Evolutionary conservation across 2,329 filamentous ascomycete species (phyloP).

Genomic region (Aspergillus tamarii): DNA sequence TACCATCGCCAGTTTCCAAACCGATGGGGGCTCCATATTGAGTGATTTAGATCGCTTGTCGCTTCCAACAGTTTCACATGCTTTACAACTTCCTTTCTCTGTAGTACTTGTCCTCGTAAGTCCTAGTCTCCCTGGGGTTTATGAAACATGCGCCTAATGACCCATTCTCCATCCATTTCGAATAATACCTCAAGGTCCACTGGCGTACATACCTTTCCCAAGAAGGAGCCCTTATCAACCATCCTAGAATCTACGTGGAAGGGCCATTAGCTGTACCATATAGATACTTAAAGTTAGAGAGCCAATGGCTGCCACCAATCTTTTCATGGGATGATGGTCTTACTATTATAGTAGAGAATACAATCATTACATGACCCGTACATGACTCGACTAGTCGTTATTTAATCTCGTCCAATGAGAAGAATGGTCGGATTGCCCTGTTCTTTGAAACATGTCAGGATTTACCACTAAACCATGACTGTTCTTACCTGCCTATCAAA

Average conservation of each 20-base stretch:
- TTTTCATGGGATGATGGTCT: background rate
- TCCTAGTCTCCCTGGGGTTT: background rate
- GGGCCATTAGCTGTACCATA: no score
- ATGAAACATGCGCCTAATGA: background rate
- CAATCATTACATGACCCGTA: background rate
- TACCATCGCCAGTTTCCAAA: background rate
- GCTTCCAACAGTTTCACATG: background rate
- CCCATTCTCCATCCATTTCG: background rate
- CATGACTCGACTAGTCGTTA: background rate
- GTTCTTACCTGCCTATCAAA: background rate
- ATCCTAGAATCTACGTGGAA: background rate
- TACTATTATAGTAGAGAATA: background rate
- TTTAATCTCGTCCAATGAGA: background rate
- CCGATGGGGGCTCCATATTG: background rate
- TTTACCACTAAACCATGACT: background rate
- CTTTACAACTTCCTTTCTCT: background rate
- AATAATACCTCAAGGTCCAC: background rate
- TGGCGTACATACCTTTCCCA: background rate
- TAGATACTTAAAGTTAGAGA: background rate
- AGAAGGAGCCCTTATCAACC: background rate
- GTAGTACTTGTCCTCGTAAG: background rate
- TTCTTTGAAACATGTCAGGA: background rate
- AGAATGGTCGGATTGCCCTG: background rate
- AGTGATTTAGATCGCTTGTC: background rate
- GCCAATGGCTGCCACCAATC: background rate